Percentiles rank a stretch among this genome's conserved stretches.
Evolutionary conservation across 2,329 filamentous ascomycete species (phyloP).

Genomic region (Escovopsis sp.): DNA sequence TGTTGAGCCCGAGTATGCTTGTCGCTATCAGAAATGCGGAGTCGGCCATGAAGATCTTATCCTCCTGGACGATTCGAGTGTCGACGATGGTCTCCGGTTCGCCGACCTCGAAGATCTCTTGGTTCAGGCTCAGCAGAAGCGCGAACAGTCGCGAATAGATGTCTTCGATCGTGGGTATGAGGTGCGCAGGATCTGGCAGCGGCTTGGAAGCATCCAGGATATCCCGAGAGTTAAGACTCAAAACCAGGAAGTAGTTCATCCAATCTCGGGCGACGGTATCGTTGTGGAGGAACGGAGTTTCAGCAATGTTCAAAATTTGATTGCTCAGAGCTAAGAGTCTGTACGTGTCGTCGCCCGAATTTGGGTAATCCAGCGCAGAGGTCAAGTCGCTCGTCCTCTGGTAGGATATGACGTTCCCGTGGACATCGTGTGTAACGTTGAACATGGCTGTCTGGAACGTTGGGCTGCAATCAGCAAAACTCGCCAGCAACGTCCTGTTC

Average conservation of each 20-base stretch:
- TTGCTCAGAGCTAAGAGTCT: not conserved
- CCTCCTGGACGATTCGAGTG: slow-evolving; percentile 13
- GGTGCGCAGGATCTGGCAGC: slow-evolving; percentile 8
- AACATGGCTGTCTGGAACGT: slow-evolving; percentile 20
- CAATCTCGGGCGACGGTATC: slow-evolving; percentile 28
- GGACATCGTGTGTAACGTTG: slow-evolving; percentile 15
- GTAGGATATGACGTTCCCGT: slow-evolving; percentile 13
- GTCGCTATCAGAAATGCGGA: slow-evolving; percentile 31
- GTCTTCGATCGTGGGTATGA: slow-evolving; percentile 8
- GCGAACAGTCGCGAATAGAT: slow-evolving; percentile 15
- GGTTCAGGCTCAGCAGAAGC: slow-evolving; percentile 25
- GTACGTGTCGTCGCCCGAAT: not conserved
- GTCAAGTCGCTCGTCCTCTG: slow-evolving; percentile 2
- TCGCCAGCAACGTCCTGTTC: slow-evolving; percentile 8
- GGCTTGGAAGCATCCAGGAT: slow-evolving; percentile 18
- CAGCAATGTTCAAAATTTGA: slow-evolving; percentile 12
- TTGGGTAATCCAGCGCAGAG: not conserved
- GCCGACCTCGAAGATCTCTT: slow-evolving; percentile 20
- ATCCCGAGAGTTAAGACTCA: slow-evolving; percentile 12
- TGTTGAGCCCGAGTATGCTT: slow-evolving; percentile 27
- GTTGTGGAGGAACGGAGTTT: slow-evolving; percentile 24
- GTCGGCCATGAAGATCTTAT: slow-evolving; percentile 32
- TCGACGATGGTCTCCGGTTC: slow-evolving; percentile 4
- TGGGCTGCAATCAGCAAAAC: slow-evolving; percentile 12
- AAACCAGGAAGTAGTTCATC: slow-evolving; percentile 30